Base-by-base conservation (phyloP, 2,329 filamentous ascomycete species). In the Cladosporium cucumerinum region DNA sequence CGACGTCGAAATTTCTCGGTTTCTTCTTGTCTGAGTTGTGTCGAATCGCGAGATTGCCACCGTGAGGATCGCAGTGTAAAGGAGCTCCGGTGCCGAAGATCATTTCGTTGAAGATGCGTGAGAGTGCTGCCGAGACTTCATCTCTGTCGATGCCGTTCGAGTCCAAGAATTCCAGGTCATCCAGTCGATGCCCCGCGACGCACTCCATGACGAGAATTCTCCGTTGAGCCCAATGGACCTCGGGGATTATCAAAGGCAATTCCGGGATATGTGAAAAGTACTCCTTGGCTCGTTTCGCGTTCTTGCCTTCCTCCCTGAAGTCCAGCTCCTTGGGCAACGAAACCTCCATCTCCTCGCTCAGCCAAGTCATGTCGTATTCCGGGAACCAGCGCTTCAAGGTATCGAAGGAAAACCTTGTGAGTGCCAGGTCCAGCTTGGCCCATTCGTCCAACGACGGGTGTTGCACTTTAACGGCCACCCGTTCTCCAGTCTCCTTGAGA, bases 101-200 rank as follows among this genome's bases (percentile, higher is more conserved):
- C 95, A 99, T 99, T 76, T 98, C 93, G 81, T 99, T 99, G 84
- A 99, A 99, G 66, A 99, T 92, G 66, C 89, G 88, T 0, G 95
- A 90, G 4, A 99, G 82, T 0, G 93, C 90, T 1, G 94, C 93
- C 0, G 93, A 96, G 5, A 99, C 95, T 78, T 98, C 94, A 74
- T 98, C 95, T 23, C 95, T 88, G 77, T 96, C 92, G 74, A 99
- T 99, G 65, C 87, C 85, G 75, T 96, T 90, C 7, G 84, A 81
- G 76, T 98, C 95, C 3, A 99, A 82, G 74, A 91, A 98, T 18
- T 86, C 87, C 1, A 98, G 85, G 74, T 99, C 94, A 76, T 99
- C 95, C 2, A 93, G 89, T 23, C 95, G 89, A 70, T 87, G 87
- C 36, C 95, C 95, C 7, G 92, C 87, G 70, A 98, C 88, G 75